Evolutionary conservation across 2,329 filamentous ascomycete species (phyloP).

Genomic region (Xylariales sp.): DNA sequence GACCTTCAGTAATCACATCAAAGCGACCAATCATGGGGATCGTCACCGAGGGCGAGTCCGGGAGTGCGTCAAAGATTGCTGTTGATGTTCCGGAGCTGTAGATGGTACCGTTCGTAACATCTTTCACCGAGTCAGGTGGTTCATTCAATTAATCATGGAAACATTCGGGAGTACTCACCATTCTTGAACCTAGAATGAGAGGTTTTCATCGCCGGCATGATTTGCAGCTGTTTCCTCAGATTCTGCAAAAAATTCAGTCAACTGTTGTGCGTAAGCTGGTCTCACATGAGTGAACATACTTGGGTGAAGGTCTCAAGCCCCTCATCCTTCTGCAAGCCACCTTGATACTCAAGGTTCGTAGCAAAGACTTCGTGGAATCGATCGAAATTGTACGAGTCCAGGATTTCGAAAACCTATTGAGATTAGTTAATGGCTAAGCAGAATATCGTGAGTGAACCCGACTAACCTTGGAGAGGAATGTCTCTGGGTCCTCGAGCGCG

Average conservation of each 20-base stretch:
- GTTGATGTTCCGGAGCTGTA: constrained; percentile 25
- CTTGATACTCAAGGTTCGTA: constrained; percentile 16
- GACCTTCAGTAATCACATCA: constrained; percentile 18
- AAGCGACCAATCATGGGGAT: constrained; percentile 27
- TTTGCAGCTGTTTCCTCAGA: constrained; percentile 23
- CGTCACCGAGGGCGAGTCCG: constrained; percentile 23
- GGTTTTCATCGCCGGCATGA: constrained; percentile 25
- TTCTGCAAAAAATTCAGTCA: constrained; percentile 2
- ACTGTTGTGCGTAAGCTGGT: no score
- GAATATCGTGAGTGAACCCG: not conserved
- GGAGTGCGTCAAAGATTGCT: constrained; percentile 14
- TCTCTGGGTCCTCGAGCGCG: constrained; percentile 18
- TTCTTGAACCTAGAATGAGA: constrained; percentile 28
- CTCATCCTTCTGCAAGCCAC: constrained; percentile 22
- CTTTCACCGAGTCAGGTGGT: constrained; percentile 3
- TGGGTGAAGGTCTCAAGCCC: constrained; percentile 20
- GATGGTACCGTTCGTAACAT: constrained; percentile 20
- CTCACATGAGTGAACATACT: not conserved
- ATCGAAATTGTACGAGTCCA: constrained; percentile 25
- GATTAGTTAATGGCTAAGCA: not conserved
- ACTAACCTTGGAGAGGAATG: constrained; percentile 19
- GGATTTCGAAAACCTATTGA: constrained; percentile 20
- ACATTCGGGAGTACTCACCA: not conserved
- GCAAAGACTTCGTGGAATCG: constrained; percentile 21
- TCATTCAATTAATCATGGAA: not conserved